A percentile compares a stretch with the other conserved stretches of the same genome.
Conservation (phyloP, 1,284 basidiomycete species). For the Microbotryum lychnidis-dioicae region DNA sequence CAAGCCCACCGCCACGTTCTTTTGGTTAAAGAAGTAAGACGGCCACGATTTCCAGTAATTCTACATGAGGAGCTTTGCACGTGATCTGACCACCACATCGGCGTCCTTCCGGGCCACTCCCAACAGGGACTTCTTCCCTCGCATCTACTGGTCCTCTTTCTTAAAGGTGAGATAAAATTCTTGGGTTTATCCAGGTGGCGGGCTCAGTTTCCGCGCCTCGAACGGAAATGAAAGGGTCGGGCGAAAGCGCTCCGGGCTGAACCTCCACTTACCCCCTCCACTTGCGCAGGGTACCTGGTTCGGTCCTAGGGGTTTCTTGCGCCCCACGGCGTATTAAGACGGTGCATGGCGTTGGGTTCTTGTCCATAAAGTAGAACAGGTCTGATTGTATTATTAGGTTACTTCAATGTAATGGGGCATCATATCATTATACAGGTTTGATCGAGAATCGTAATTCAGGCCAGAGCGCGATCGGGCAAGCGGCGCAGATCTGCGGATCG, state of each 20-base stretch:
- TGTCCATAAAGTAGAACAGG: background rate
- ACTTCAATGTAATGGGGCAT: too few relatives aligned
- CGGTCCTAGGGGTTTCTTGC: constrained; percentile 18
- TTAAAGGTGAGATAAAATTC: constrained; percentile 46
- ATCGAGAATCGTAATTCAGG: too few relatives aligned
- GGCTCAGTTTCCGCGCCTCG: too few relatives aligned
- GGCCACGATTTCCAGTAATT: constrained; percentile 10
- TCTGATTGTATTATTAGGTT: background rate
- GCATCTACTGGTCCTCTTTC: constrained; percentile 77
- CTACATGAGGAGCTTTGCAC: too few relatives aligned
- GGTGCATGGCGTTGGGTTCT: too few relatives aligned
- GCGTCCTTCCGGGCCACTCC: background rate
- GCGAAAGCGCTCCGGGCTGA: too few relatives aligned
- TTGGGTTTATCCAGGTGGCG: background rate
- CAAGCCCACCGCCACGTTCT: constrained; percentile 54
- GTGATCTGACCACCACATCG: background rate
- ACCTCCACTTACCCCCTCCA: too few relatives aligned
- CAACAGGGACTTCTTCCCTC: constrained; percentile 70
- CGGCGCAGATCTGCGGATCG: too few relatives aligned
- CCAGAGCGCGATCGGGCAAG: too few relatives aligned
- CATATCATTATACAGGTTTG: background rate
- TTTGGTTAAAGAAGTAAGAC: constrained; percentile 77
- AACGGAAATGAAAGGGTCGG: too few relatives aligned
- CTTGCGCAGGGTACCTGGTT: constrained; percentile 27
- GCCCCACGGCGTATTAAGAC: constrained; percentile 8